These are phyloP conservation scores for Alternaria arbusti DNA, from an alignment of 2,329 filamentous ascomycete genomes.

Conservation along the genomic window DNA sequence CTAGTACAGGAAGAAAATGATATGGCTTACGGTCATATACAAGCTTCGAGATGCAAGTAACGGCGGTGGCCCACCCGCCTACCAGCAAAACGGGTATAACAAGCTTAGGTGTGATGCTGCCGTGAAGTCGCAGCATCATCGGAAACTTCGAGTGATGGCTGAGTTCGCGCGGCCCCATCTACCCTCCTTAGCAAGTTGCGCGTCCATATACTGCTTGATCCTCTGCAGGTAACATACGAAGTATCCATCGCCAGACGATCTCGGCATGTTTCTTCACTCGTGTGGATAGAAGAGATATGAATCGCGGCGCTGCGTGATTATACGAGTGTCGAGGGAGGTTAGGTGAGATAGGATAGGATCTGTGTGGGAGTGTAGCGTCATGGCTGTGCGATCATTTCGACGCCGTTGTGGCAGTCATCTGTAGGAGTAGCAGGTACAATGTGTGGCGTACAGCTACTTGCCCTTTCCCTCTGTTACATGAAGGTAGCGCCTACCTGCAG, in stretches of 20 bases:
- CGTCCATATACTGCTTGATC: not conserved
- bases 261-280: not conserved
- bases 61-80: constrained; percentile 67
- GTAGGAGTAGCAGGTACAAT: not conserved
- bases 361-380: not conserved
- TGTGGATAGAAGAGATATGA: not conserved
- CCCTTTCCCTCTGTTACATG: not conserved
- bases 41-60: constrained; percentile 59
- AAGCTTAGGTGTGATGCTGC: constrained; percentile 75
- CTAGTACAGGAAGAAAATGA: not conserved
- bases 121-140: constrained; percentile 74
- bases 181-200: constrained; percentile 9
- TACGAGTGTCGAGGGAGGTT: not conserved
- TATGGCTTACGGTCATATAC: constrained; percentile 42
- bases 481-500: not conserved
- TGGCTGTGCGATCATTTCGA: not conserved
- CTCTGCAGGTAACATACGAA: not conserved
- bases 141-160: constrained; percentile 78
- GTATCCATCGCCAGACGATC: not conserved
- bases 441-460: not conserved
- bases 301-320: not conserved
- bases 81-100: constrained; percentile 71
- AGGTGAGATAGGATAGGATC: not conserved
- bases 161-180: constrained; percentile 68
- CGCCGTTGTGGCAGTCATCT: not conserved